Percentiles rank a stretch among this genome's conserved stretches.
Evolutionary conservation across 345 rosid species (phyloP).

Genomic region (Clausena lansium): DNA sequence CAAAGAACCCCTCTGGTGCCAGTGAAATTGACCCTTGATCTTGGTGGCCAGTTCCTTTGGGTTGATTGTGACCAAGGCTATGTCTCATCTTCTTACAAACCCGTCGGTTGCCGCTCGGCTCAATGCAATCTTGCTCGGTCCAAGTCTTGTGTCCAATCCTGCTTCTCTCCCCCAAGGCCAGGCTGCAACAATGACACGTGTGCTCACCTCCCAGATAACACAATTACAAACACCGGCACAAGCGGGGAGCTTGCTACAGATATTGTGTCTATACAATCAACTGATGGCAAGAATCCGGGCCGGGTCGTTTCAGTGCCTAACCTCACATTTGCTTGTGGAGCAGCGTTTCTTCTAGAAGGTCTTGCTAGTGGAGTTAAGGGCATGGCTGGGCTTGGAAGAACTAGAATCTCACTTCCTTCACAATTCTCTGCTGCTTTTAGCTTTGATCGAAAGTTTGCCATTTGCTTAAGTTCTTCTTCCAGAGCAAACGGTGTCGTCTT

Average conservation of each 20-base stretch:
- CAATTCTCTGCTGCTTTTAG: conserved; percentile 31
- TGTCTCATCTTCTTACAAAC: conserved; percentile 37
- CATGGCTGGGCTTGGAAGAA: conserved; percentile 42
- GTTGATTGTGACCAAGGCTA: conserved; percentile 39
- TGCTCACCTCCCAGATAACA: conserved; percentile 27
- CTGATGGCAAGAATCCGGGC: conserved; percentile 45
- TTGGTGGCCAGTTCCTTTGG: conserved; percentile 45
- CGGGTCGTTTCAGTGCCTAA: conserved; percentile 27
- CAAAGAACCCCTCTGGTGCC: conserved; percentile 26
- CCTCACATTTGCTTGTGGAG: conserved; percentile 33
- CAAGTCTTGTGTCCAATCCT: neutral
- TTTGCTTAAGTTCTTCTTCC: conserved; percentile 28
- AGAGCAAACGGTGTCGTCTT: conserved; percentile 31
- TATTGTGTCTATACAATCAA: conserved; percentile 34
- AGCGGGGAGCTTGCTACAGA: conserved; percentile 24
- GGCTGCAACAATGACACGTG: conserved; percentile 28
- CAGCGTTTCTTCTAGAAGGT: conserved; percentile 18
- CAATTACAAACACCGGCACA: conserved; percentile 3
- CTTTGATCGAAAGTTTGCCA: conserved; percentile 27
- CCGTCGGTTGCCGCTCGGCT: conserved; percentile 34
- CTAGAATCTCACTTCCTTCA: conserved; percentile 25
- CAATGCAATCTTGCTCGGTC: conserved; percentile 31
- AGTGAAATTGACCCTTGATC: conserved; percentile 31
- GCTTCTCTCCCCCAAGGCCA: neutral
- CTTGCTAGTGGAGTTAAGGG: conserved; percentile 33